These are phyloP conservation scores for Colletotrichum nymphaeae DNA, from an alignment of 2,329 filamentous ascomycete species.

Conservation along the genomic window DNA sequence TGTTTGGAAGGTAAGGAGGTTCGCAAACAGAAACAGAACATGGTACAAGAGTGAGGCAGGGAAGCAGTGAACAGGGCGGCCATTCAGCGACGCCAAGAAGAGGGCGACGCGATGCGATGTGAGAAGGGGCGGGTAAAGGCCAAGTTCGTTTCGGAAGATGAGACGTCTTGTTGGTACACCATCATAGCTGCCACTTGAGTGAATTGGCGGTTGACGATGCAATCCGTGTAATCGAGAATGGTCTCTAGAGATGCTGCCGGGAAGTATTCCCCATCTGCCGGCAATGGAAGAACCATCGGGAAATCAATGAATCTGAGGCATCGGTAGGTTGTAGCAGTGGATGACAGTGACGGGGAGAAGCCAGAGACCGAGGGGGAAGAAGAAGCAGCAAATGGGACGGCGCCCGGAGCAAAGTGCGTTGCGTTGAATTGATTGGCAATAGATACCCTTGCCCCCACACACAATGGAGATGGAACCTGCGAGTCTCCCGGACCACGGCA, in stretches of 20 bases:
- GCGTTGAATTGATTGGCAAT: constrained; percentile 31
- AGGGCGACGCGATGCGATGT: constrained; percentile 3
- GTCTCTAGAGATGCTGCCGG: not conserved
- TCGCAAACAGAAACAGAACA: constrained; percentile 24
- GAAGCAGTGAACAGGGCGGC: constrained; percentile 2
- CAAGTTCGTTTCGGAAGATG: constrained; percentile 29
- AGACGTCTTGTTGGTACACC: constrained; percentile 4
- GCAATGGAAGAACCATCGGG: not conserved
- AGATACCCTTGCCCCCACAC: constrained; percentile 25
- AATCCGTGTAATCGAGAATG: not conserved
- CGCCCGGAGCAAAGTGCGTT: constrained; percentile 12
- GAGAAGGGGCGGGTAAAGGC: constrained; percentile 6
- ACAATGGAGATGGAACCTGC: not conserved
- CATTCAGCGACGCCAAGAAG: constrained; percentile 18
- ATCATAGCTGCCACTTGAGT: not conserved
- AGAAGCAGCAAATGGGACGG: constrained; percentile 11
- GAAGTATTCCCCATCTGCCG: not conserved
- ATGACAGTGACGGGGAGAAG: not conserved
- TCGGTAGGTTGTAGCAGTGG: not conserved
- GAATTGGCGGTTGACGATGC: not conserved
- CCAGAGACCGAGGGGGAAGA: not conserved
- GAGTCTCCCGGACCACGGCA: constrained; percentile 30
- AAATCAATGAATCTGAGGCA: not conserved
- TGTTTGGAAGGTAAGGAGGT: constrained; percentile 10
- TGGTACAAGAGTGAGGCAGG: constrained; percentile 19